Conservation (phyloP, 768 basidiomycete genomes). For the Pulveroboletus frians region DNA sequence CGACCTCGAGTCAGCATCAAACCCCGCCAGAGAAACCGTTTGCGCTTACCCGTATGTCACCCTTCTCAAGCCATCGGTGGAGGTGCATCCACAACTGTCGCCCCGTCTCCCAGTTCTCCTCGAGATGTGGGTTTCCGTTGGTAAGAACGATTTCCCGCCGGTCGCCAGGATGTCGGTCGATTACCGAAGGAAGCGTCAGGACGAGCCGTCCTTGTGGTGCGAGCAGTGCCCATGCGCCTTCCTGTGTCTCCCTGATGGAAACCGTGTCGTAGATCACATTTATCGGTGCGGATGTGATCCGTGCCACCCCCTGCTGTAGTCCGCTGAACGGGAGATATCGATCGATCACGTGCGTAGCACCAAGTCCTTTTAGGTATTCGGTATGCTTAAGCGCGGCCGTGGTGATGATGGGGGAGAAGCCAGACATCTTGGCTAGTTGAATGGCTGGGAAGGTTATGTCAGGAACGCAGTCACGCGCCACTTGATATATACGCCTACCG, state of each 20-base stretch:
- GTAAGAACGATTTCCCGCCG: slow-evolving; percentile 28
- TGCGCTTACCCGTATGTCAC: slow-evolving; percentile 28
- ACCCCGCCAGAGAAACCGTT: neutral
- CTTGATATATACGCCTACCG: slow-evolving; percentile 29
- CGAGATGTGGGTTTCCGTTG: slow-evolving; percentile 30
- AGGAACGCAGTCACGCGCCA: slow-evolving; percentile 7
- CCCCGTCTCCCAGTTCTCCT: slow-evolving; percentile 33
- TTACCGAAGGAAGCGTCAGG: slow-evolving; percentile 31
- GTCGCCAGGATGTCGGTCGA: slow-evolving; percentile 23
- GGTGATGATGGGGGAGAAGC: slow-evolving; percentile 35
- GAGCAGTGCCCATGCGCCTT: slow-evolving; percentile 33
- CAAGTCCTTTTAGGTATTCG: slow-evolving; percentile 31
- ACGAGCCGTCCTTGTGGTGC: slow-evolving; percentile 35
- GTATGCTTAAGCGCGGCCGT: slow-evolving; percentile 34
- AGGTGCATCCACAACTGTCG: slow-evolving; percentile 28
- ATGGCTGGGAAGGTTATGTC: slow-evolving; percentile 27
- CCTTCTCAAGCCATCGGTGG: slow-evolving; percentile 27
- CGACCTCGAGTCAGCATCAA: neutral
- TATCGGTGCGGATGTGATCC: slow-evolving; percentile 33
- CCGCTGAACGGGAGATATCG: slow-evolving; percentile 23
- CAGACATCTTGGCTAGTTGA: slow-evolving; percentile 38
- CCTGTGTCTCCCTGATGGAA: slow-evolving; percentile 36
- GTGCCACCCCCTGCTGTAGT: slow-evolving; percentile 33
- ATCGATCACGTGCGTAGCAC: slow-evolving; percentile 35
- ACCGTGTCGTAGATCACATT: slow-evolving; percentile 38